These are phyloP conservation scores for Xylaria sp. DNA, from an alignment of 2,329 filamentous ascomycete species.

Conservation along the genomic window DNA sequence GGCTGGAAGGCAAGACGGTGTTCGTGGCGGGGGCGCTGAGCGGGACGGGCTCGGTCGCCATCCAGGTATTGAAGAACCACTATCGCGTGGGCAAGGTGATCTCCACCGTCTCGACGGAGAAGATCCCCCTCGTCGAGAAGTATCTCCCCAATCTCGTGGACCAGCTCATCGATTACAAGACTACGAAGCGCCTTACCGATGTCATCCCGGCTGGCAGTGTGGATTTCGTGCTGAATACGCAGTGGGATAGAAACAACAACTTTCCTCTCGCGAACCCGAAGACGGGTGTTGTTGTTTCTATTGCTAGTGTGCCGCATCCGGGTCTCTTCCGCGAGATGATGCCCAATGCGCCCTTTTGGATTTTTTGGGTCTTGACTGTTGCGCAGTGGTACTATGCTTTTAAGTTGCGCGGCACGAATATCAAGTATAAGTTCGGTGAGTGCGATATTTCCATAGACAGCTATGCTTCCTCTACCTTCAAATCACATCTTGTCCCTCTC, in stretches of 20 bases:
- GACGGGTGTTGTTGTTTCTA: constrained; percentile 55
- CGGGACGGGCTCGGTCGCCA: constrained; percentile 57
- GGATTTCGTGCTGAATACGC: constrained; percentile 63
- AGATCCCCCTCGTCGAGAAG: constrained; percentile 57
- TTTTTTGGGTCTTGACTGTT: constrained; percentile 43
- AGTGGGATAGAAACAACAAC: constrained; percentile 47
- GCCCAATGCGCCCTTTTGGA: constrained; percentile 51
- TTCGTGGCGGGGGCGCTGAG: constrained; percentile 63
- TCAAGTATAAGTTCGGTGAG: constrained; percentile 54
- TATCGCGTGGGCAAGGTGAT: constrained; percentile 60
- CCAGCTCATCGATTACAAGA: constrained; percentile 62
- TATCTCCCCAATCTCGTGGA: constrained; percentile 58
- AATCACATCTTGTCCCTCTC: background rate
- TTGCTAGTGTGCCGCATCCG: constrained; percentile 53
- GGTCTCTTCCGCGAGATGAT: constrained; percentile 47
- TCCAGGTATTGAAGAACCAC: constrained; percentile 62
- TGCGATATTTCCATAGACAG: background rate
- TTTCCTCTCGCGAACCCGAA: constrained; percentile 54
- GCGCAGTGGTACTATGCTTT: constrained; percentile 53
- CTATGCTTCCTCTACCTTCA: background rate
- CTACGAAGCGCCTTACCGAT: constrained; percentile 52
- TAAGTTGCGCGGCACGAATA: constrained; percentile 56
- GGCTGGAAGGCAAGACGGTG: constrained; percentile 61
- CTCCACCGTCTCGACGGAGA: constrained; percentile 63
- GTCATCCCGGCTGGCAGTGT: constrained; percentile 55